Base-by-base conservation (phyloP, 306 rosid species). In the Albizia julibrissin region DNA sequence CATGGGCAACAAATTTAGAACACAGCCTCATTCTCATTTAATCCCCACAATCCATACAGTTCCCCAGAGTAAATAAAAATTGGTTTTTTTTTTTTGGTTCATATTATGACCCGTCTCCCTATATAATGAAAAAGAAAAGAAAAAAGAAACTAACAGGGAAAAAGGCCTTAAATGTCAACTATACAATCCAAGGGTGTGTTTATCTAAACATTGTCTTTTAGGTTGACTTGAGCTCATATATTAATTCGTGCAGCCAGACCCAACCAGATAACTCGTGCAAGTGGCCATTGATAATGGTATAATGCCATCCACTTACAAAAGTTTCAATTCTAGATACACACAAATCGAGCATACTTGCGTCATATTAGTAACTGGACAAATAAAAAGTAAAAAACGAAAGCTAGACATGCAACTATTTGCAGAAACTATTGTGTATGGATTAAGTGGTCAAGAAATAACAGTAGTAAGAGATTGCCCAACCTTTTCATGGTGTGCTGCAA, bases 401-500 rank as follows among this genome's bases (percentile, higher is more conserved):
- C 76, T n/a, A 76, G 74, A 71, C 43, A n/a, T 37, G 54, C 58
- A 72, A 67, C 50, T 62, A 68, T 66, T 75, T 42, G 52, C 68
- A 80, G 10, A 75, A 56, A 54, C 66, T 47, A 16, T 9, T 29
- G 18, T 33, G 22, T 40, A 29, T 50, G 50, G 27, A 81, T 50
- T 31, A 16, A 80, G 42, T 31, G 75, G 18, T 10, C 54, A 65
- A 76, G 40, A 56, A 43, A 47, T 21, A 65, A 47, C 15, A 65
- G 75, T 7, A 73, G 31, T 33, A 80, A 75, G 47, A 82, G 39
- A 66, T 34, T 72, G 46, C 72, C 82, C 71, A 82, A 95, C 99
- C 97, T 93, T 96, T 90, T 96, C 98, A 69, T 96, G 99, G 83
- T 96, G 98, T 76, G 97, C 84, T 3, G 90, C 64, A 81, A 96